These are phyloP conservation scores for Atkinsonella texensis DNA, from an alignment of 2,329 filamentous ascomycete genomes.

Conservation along the genomic window DNA sequence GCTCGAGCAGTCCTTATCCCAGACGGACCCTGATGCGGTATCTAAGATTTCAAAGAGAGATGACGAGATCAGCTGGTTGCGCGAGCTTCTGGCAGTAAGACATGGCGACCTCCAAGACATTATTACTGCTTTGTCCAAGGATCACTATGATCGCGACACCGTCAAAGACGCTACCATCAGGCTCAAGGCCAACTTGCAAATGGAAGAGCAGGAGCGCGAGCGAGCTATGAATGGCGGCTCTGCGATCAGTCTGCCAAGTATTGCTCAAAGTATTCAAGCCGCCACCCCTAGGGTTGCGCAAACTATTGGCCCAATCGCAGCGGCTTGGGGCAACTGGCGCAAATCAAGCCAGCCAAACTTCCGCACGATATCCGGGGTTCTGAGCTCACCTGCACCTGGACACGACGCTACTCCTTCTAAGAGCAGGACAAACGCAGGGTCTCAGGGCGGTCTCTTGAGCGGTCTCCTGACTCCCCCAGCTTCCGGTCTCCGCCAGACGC, in stretches of 20 bases:
- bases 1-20: constrained; percentile 59
- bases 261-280: constrained; percentile 67
- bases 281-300: constrained; percentile 75
- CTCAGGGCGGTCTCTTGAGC: constrained; percentile 52
- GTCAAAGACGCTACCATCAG: constrained; percentile 88
- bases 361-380: constrained; percentile 33
- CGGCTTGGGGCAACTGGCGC: constrained; percentile 95
- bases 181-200: constrained; percentile 86
- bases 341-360: constrained; percentile 48
- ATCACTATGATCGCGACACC: constrained; percentile 62
- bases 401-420: constrained; percentile 49
- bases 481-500: constrained; percentile 54
- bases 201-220: constrained; percentile 95
- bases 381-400: constrained; percentile 29
- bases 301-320: constrained; percentile 63
- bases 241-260: constrained; percentile 56
- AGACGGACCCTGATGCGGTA: constrained; percentile 64
- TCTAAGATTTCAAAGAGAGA: constrained; percentile 82
- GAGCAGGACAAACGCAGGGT: constrained; percentile 37
- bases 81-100: constrained; percentile 82
- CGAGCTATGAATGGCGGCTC: constrained; percentile 63
- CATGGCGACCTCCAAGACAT: constrained; percentile 89
- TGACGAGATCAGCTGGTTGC: constrained; percentile 88
- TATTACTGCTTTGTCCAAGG: constrained; percentile 63
- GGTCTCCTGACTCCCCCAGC: constrained; percentile 85